phyloP scores from a whole-genome alignment of 176 grass and related monocot genomes.

The Oryza longistaminata region DNA sequence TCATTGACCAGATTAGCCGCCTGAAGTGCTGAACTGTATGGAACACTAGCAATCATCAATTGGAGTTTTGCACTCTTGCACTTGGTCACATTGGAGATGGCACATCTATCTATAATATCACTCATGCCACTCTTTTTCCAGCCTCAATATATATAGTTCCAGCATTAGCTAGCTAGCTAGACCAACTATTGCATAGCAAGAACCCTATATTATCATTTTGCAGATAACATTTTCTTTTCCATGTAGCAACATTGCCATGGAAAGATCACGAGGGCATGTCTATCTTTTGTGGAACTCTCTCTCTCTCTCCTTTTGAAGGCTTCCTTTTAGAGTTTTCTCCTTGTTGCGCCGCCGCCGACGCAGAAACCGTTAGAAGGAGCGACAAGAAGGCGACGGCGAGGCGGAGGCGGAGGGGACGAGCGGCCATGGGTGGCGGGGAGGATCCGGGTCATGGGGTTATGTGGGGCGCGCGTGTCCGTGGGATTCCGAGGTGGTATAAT shows the following conservation, averaged over 20 bases:
- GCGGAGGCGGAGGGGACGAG: not conserved
- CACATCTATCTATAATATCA: not conserved
- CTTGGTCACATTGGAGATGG: slow-evolving; percentile 19
- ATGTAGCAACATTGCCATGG: not conserved
- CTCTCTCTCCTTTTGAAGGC: not conserved
- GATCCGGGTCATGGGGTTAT: slow-evolving; percentile 26
- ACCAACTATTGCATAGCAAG: not conserved
- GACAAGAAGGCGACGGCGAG: not conserved
- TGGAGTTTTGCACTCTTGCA: not conserved
- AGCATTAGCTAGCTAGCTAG: not conserved
- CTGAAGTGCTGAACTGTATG: not conserved
- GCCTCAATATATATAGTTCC: not conserved
- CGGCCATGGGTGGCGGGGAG: slow-evolving; percentile 8
- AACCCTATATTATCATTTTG: not conserved
- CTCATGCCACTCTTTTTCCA: slow-evolving; percentile 22
- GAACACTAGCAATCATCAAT: not conserved
- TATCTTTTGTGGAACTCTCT: not conserved
- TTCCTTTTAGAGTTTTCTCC: too few relatives aligned
- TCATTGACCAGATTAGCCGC: not conserved
- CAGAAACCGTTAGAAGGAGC: not conserved
- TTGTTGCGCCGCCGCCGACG: not conserved
- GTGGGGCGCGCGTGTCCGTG: not conserved
- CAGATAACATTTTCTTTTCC: not conserved
- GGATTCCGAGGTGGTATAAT: slow-evolving; percentile 25
- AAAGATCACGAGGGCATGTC: not conserved